These are phyloP conservation scores for Pichia sp. DNA, from an alignment of 1,139 yeast species.

Conservation along the genomic window DNA sequence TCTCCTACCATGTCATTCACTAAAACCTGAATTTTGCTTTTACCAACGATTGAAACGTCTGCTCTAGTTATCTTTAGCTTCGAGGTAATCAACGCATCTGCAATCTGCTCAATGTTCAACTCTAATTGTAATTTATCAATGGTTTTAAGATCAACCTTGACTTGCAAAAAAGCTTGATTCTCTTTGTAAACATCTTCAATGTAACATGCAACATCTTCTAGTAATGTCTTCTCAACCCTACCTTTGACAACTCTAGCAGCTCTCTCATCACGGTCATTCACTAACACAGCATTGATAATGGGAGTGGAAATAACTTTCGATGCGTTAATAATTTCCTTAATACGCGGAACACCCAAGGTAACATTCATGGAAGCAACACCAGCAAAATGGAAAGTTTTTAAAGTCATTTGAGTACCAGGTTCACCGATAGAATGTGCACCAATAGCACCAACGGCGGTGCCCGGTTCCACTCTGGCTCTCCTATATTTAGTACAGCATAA, in stretches of 20 bases:
- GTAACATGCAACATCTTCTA: slow-evolving; percentile 81
- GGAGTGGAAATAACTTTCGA: slow-evolving; percentile 95
- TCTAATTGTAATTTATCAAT: slow-evolving; percentile 90
- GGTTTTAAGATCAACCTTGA: slow-evolving; percentile 77
- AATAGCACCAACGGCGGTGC: slow-evolving; percentile 99
- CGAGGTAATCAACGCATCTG: slow-evolving; percentile 73
- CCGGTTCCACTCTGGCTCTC: slow-evolving; percentile 94
- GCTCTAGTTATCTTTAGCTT: slow-evolving; percentile 75
- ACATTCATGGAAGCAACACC: slow-evolving; percentile 99
- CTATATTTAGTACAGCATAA: slow-evolving; percentile 80
- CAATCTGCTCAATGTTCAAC: slow-evolving; percentile 78
- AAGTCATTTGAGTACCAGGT: slow-evolving; percentile 99
- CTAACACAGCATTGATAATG: slow-evolving; percentile 89
- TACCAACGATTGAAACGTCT: slow-evolving; percentile 68
- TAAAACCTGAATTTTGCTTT: slow-evolving; percentile 69
- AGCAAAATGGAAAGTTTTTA: slow-evolving; percentile 99
- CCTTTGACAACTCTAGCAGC: slow-evolving; percentile 99
- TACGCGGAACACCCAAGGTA: slow-evolving; percentile 98
- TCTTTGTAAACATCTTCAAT: slow-evolving; percentile 93
- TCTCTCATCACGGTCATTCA: slow-evolving; percentile 90
- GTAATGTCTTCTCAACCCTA: slow-evolving; percentile 85
- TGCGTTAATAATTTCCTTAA: slow-evolving; percentile 94
- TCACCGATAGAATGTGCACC: slow-evolving; percentile 99
- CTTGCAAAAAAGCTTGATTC: slow-evolving; percentile 70
- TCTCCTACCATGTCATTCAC: slow-evolving; percentile 56